Percentiles rank a stretch among this genome's conserved stretches.
These are phyloP conservation scores for Aureobasidium pullulans DNA, from an alignment of 2,329 filamentous ascomycete genomes.

Conservation along the genomic window DNA sequence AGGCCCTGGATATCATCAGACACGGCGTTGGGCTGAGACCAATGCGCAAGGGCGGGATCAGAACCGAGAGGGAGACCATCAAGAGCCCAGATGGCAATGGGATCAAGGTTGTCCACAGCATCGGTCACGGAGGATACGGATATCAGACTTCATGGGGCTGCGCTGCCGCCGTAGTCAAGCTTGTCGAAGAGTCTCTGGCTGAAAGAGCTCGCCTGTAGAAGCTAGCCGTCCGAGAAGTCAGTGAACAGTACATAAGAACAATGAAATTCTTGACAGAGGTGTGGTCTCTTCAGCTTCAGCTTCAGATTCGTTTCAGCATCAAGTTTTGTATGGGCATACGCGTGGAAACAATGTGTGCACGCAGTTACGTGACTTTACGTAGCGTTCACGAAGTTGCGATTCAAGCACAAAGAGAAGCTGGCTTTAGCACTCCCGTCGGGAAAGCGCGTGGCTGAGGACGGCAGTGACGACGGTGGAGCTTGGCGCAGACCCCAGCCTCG, in stretches of 20 bases:
- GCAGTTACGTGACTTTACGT: no score
- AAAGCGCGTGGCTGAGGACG: background rate
- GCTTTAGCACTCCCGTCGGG: background rate
- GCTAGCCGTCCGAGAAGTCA: no score
- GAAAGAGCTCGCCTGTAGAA: constrained; percentile 21
- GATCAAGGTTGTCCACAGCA: constrained; percentile 69
- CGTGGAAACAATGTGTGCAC: no score
- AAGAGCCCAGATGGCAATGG: constrained; percentile 33
- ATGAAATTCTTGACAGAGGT: no score
- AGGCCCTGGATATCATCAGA: constrained; percentile 66
- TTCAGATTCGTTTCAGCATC: no score
- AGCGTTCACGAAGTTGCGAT: no score
- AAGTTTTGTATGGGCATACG: no score
- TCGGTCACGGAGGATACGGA: constrained; percentile 69
- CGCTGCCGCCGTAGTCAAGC: constrained; percentile 32
- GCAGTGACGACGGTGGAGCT: constrained; percentile 2
- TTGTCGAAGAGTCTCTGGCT: constrained; percentile 30
- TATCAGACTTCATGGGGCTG: constrained; percentile 47
- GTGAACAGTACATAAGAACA: no score
- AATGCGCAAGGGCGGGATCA: constrained; percentile 62
- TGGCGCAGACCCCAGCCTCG: constrained; percentile 1
- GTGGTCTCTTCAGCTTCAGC: no score
- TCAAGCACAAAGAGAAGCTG: no score
- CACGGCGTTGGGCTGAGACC: constrained; percentile 80
- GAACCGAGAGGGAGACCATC: constrained; percentile 66